Percentiles rank a stretch among this genome's conserved stretches.
Conservation (phyloP, 2,329 filamentous ascomycete genomes). For the Diaporthe sp. region DNA sequence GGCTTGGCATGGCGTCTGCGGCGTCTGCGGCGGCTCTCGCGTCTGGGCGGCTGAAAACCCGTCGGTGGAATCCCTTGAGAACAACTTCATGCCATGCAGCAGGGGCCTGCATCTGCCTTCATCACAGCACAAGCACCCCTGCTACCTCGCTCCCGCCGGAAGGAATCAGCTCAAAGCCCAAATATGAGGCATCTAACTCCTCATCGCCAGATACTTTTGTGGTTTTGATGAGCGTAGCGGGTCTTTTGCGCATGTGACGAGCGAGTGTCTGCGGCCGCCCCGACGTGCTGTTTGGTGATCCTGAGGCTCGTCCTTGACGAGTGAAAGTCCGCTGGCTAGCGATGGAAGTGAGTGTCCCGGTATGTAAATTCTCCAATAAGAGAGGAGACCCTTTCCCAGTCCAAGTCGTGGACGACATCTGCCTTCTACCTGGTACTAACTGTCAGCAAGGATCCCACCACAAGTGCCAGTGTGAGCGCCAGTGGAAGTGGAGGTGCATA, state of each 20-base stretch:
- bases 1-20: constrained; percentile 2
- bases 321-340: constrained; percentile 1
- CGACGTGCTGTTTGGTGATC: constrained; percentile 6
- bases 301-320: neutral
- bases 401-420: neutral
- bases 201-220: constrained; percentile 9
- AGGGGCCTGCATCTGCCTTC: constrained; percentile 5
- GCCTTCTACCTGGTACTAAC: neutral
- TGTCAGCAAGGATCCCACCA: constrained; percentile 8
- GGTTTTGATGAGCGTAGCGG: neutral
- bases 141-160: neutral
- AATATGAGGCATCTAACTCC: constrained; percentile 31
- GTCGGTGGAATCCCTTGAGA: constrained; percentile 19
- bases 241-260: constrained; percentile 17
- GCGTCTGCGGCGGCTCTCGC: constrained; percentile 1
- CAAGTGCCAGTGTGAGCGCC: constrained; percentile 2
- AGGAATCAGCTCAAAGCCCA: neutral
- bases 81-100: constrained; percentile 35
- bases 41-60: constrained; percentile 14
- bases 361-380: constrained; percentile 1
- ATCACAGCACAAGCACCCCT: constrained; percentile 37
- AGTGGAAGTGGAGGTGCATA: neutral
- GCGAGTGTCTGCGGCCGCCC: constrained; percentile 19
- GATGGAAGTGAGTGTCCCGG: constrained; percentile 2
- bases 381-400: neutral